Conservation (phyloP, 2,329 filamentous ascomycete species). For the Fusarium stilboides region DNA sequence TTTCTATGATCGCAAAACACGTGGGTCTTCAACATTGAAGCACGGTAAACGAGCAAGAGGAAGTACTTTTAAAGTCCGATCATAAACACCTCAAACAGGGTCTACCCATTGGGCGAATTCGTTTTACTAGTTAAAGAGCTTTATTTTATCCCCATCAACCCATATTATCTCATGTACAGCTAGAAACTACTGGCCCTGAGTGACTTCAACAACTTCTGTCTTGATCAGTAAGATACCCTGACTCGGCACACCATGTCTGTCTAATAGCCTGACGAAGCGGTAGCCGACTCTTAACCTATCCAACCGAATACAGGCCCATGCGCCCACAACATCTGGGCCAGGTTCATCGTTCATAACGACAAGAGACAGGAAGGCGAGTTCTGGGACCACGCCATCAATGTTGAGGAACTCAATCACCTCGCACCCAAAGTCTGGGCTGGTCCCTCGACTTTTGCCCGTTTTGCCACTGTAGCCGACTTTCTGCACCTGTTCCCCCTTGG, state of each 20-base stretch:
- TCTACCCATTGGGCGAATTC: too few species aligned
- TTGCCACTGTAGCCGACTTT: conserved; percentile 15
- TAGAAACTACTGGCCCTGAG: too few species aligned
- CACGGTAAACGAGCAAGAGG: too few species aligned
- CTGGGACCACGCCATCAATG: conserved; percentile 6
- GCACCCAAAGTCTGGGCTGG: conserved; percentile 10
- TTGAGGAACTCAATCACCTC: conserved; percentile 22
- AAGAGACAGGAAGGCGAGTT: conserved; percentile 15
- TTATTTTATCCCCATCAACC: too few species aligned
- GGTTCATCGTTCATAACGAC: conserved; percentile 24
- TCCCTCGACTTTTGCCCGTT: conserved; percentile 9
- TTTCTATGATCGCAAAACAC: too few species aligned
- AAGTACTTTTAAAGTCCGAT: too few species aligned
- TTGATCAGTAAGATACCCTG: conserved; percentile 9
- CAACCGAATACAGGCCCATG: conserved; percentile 22
- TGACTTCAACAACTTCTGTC: not conserved
- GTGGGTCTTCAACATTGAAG: too few species aligned
- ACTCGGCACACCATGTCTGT: conserved; percentile 10
- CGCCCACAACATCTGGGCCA: conserved; percentile 8
- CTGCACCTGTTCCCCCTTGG: not conserved
- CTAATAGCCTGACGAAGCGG: conserved; percentile 12
- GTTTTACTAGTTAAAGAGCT: too few species aligned
- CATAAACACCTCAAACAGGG: too few species aligned
- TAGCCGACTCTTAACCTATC: conserved; percentile 22
- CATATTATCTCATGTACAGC: too few species aligned